phyloP scores from a whole-genome alignment of 73 alveolate genomes.

The Paramecium primaurelia region DNA sequence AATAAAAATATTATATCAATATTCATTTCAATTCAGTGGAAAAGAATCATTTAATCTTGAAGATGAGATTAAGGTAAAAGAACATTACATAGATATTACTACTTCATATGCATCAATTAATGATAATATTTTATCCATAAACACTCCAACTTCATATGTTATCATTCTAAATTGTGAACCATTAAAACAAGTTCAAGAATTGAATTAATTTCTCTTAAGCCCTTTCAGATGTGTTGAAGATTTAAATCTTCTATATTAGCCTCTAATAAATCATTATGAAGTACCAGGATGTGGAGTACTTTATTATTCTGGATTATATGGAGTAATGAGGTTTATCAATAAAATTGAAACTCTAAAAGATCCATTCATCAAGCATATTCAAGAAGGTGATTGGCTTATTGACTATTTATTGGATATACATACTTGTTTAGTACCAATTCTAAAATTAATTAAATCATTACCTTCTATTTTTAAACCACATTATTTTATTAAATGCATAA shows the following conservation, averaged over 20 bases:
- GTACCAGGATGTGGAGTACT: constrained; percentile 15
- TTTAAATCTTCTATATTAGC: neutral
- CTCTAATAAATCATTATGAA: neutral
- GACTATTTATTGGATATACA: neutral
- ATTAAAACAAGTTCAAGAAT: neutral
- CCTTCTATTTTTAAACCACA: neutral
- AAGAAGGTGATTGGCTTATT: constrained; percentile 1
- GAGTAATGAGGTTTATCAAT: neutral
- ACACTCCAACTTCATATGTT: neutral
- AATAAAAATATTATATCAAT: neutral
- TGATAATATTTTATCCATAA: neutral
- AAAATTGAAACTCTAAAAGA: neutral
- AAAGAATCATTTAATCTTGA: neutral
- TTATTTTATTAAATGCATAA: neutral
- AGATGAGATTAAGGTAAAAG: neutral
- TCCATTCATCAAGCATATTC: neutral
- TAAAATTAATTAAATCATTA: neutral
- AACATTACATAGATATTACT: neutral
- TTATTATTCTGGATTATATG: constrained; percentile 2
- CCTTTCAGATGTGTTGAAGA: neutral
- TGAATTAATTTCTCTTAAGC: neutral
- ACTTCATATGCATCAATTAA: neutral
- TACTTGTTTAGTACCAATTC: neutral
- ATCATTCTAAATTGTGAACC: neutral
- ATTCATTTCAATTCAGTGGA: neutral